Conservation (phyloP, 1,284 basidiomycete genomes). For the Mycosarcoma mackinlayi region DNA sequence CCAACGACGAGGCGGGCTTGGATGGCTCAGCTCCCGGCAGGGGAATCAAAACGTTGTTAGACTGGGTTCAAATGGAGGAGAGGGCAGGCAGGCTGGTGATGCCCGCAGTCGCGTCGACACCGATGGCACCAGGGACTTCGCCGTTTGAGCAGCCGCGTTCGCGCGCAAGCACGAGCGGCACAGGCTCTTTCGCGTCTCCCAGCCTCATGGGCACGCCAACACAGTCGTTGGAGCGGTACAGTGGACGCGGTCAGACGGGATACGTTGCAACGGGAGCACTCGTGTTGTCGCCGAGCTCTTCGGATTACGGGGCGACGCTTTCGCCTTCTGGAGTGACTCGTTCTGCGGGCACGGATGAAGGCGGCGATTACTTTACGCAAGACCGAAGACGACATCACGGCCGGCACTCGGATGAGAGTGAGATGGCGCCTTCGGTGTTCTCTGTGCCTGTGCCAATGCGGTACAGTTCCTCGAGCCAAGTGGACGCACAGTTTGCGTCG, state of each 20-base stretch:
- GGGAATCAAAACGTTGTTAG: constrained; percentile 24
- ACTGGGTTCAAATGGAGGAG: constrained; percentile 24
- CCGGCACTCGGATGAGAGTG: constrained; percentile 10
- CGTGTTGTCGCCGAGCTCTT: constrained; percentile 9
- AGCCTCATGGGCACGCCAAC: neutral
- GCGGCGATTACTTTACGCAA: constrained; percentile 22
- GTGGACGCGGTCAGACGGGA: neutral
- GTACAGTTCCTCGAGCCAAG: constrained; percentile 4
- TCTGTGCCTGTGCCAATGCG: neutral
- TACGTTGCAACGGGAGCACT: constrained; percentile 5
- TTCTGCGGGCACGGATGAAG: constrained; percentile 10
- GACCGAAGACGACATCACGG: constrained; percentile 20
- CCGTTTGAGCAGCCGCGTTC: constrained; percentile 1
- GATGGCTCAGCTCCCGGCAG: no score
- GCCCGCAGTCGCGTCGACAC: neutral
- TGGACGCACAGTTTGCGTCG: neutral
- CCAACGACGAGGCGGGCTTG: neutral
- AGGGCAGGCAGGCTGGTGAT: constrained; percentile 12
- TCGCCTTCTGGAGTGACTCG: constrained; percentile 23
- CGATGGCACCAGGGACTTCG: neutral
- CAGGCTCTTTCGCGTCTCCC: neutral
- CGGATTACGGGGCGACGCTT: constrained; percentile 13
- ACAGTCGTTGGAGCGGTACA: neutral
- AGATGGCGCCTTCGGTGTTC: neutral
- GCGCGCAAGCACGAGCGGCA: neutral